Evolutionary conservation across 1,139 yeast genomes (phyloP).

Genomic region (Sugiyamaella castrensis): DNA sequence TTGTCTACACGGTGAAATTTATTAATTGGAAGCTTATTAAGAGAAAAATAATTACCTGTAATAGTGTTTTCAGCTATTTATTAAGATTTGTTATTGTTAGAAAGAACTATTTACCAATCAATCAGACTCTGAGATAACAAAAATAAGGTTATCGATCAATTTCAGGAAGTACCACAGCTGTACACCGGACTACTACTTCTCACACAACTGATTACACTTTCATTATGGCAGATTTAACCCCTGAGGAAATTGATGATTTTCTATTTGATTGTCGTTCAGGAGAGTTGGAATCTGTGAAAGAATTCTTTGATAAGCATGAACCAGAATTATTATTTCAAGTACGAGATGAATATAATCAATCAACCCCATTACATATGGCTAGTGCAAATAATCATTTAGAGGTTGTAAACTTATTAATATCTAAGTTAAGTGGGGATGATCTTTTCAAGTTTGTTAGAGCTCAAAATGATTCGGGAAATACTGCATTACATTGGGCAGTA

Average conservation of each 20-base stretch:
- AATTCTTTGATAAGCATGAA: conserved; percentile 46
- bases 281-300: conserved; percentile 69
- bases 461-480: conserved; percentile 79
- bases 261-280: conserved; percentile 84
- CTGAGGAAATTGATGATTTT: conserved; percentile 77
- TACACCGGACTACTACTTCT: neutral
- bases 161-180: neutral
- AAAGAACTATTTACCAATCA: too few species aligned
- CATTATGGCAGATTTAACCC: conserved; percentile 20
- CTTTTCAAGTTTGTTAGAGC: conserved; percentile 51
- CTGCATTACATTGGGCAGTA: conserved; percentile 96
- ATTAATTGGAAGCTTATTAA: too few species aligned
- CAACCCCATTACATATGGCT: conserved; percentile 90
- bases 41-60: too few species aligned
- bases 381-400: conserved; percentile 90
- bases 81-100: too few species aligned
- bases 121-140: too few species aligned
- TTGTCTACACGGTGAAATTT: too few species aligned
- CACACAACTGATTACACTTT: neutral
- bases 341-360: conserved; percentile 59
- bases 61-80: too few species aligned
- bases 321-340: conserved; percentile 36
- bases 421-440: conserved; percentile 37
- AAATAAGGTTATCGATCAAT: too few species aligned
- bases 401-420: conserved; percentile 58